Evolutionary conservation across 768 basidiomycete genomes (phyloP).

Genomic region (Lyophyllum semitale): DNA sequence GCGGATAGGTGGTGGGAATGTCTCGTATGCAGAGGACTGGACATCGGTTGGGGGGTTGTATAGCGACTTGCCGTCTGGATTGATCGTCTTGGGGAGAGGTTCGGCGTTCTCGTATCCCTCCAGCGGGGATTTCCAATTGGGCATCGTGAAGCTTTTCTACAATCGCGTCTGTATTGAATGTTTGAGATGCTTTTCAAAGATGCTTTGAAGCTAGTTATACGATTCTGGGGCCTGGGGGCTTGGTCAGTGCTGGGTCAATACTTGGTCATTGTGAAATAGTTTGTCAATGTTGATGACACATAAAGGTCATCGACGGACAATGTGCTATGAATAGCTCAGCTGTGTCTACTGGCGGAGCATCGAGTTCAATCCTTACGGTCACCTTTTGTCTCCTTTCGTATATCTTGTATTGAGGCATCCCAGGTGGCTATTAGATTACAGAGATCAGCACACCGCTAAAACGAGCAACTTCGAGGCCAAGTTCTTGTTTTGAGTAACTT

Average conservation of each 20-base stretch:
- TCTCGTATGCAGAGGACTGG: constrained; percentile 52
- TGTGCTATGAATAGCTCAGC: not conserved
- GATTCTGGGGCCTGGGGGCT: not conserved
- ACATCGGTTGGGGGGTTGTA: constrained; percentile 43
- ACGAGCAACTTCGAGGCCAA: no score
- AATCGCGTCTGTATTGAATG: no score
- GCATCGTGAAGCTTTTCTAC: constrained; percentile 9
- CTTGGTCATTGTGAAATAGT: not conserved
- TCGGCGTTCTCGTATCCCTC: constrained; percentile 37
- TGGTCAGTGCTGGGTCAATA: no score
- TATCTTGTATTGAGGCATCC: no score
- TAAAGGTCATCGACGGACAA: no score
- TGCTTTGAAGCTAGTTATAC: not conserved
- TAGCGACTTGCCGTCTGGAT: constrained; percentile 59
- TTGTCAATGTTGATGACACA: constrained; percentile 7
- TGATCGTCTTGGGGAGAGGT: constrained; percentile 45
- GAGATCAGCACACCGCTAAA: no score
- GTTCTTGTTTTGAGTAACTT: no score
- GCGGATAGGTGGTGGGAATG: constrained; percentile 57
- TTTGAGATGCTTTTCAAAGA: no score
- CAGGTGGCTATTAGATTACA: no score
- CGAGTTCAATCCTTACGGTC: no score
- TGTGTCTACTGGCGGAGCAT: no score
- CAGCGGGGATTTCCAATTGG: constrained; percentile 33
- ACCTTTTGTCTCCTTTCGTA: no score